These are phyloP conservation scores for Nidularia pulvinata DNA, from an alignment of 768 basidiomycete genomes.

Conservation along the genomic window DNA sequence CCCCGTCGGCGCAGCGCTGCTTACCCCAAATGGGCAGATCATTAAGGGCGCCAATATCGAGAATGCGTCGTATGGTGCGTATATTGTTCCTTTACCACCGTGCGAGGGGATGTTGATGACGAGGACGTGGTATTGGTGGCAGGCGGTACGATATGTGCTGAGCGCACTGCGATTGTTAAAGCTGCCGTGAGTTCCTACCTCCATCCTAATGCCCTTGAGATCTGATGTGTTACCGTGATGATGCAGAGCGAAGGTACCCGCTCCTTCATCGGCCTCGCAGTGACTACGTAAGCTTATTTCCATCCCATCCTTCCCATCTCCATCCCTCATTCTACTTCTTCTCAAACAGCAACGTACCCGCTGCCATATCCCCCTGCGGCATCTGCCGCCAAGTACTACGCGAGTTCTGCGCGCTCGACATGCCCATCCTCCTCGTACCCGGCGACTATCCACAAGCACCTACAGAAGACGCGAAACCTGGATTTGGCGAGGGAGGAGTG, in stretches of 20 bases:
- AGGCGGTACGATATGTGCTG: slow-evolving; percentile 95
- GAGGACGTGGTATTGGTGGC: slow-evolving; percentile 4
- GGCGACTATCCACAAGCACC: slow-evolving; percentile 57
- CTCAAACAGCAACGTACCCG: slow-evolving; percentile 59
- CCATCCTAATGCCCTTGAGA: background rate
- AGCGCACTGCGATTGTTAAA: slow-evolving; percentile 94
- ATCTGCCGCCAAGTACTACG: slow-evolving; percentile 91
- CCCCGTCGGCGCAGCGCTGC: slow-evolving; percentile 86
- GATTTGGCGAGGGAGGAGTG: slow-evolving; percentile 50
- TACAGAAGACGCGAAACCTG: slow-evolving; percentile 30
- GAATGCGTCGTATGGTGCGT: slow-evolving; percentile 87
- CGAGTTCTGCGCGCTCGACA: slow-evolving; percentile 78
- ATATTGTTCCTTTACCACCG: background rate
- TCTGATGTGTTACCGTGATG: background rate
- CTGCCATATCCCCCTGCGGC: slow-evolving; percentile 84
- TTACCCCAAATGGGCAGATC: slow-evolving; percentile 67
- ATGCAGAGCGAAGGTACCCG: slow-evolving; percentile 78
- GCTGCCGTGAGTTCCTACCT: slow-evolving; percentile 65
- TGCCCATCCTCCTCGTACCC: slow-evolving; percentile 74
- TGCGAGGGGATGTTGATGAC: no score
- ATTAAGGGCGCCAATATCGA: slow-evolving; percentile 92
- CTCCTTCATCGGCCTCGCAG: slow-evolving; percentile 73
- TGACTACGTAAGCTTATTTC: slow-evolving; percentile 65
- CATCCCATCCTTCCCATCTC: background rate
- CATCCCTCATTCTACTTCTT: background rate